phyloP scores from a whole-genome alignment of 2,329 filamentous ascomycete species.

The Neopestalotiopsis sp. region DNA sequence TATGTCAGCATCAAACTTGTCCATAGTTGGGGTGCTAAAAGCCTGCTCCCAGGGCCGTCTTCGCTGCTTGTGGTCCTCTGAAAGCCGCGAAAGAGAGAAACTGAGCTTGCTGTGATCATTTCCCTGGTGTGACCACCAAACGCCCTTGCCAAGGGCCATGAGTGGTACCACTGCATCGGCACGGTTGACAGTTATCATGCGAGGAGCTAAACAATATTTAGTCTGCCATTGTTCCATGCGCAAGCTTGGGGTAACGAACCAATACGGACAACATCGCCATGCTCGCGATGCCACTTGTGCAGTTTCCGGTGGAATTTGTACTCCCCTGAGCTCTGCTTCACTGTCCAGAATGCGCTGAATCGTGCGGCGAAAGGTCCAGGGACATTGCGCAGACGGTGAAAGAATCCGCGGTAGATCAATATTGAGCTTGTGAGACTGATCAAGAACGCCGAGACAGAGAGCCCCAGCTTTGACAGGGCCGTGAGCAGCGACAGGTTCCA shows the following conservation, averaged over 20 bases:
- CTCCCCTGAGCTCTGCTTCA: constrained; percentile 15
- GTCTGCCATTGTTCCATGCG: neutral
- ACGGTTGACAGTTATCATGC: constrained; percentile 19
- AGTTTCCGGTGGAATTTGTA: constrained; percentile 17
- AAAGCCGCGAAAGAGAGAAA: constrained; percentile 19
- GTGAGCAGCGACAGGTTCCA: neutral
- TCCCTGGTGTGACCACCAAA: constrained; percentile 18
- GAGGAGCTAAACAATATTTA: constrained; percentile 9
- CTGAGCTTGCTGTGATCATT: constrained; percentile 17
- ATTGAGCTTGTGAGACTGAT: constrained; percentile 14
- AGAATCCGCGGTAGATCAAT: constrained; percentile 19
- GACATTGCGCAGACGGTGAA: constrained; percentile 19
- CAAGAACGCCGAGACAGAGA: neutral
- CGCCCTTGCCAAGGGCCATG: constrained; percentile 17
- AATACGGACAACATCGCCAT: constrained; percentile 22
- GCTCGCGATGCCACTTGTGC: constrained; percentile 8
- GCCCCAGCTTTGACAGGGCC: neutral
- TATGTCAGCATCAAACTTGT: constrained; percentile 10
- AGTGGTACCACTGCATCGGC: constrained; percentile 18
- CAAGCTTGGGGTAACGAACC: constrained; percentile 8
- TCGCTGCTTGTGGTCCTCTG: constrained; percentile 19
- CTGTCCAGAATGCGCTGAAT: constrained; percentile 20
- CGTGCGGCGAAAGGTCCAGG: constrained; percentile 20
- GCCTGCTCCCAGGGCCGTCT: constrained; percentile 22
- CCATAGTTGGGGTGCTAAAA: constrained; percentile 18